Percentiles rank a stretch among this genome's conserved stretches.
Evolutionary conservation across 768 basidiomycete species (phyloP).

Genomic region (Lactarius tabidus): DNA sequence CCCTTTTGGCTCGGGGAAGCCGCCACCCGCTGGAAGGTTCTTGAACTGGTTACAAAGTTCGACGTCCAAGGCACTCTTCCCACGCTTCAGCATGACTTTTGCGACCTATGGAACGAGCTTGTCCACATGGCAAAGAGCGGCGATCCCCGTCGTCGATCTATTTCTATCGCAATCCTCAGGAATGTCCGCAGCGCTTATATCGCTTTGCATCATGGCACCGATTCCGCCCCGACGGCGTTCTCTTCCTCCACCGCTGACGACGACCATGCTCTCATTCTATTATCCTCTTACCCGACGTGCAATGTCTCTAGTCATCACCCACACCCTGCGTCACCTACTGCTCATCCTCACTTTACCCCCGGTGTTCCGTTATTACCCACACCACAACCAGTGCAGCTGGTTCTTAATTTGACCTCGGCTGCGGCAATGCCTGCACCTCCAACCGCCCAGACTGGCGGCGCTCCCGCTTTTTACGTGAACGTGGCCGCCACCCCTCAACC

Average conservation of each 20-base stretch:
- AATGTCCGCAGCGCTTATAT: constrained; percentile 3
- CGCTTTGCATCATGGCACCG: neutral
- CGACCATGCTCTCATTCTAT: neutral
- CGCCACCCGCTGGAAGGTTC: neutral
- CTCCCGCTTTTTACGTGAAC: no score
- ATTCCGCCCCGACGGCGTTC: neutral
- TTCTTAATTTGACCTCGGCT: no score
- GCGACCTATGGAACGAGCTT: constrained; percentile 7
- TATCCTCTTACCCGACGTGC: neutral
- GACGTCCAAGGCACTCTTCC: neutral
- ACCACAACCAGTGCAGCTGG: no score
- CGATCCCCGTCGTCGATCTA: neutral
- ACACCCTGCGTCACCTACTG: no score
- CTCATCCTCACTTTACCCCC: no score
- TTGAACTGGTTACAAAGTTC: neutral
- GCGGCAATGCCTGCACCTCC: no score
- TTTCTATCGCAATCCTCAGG: neutral
- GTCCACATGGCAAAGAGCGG: neutral
- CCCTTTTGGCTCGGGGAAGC: neutral
- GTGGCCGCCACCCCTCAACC: neutral
- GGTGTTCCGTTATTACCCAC: no score
- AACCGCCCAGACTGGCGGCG: no score
- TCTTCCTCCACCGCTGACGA: neutral
- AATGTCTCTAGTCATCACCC: no score
- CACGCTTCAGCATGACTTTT: constrained; percentile 3